Evolutionary conservation across 2,329 filamentous ascomycete genomes (phyloP).

Genomic region (Penicillium digitatum): DNA sequence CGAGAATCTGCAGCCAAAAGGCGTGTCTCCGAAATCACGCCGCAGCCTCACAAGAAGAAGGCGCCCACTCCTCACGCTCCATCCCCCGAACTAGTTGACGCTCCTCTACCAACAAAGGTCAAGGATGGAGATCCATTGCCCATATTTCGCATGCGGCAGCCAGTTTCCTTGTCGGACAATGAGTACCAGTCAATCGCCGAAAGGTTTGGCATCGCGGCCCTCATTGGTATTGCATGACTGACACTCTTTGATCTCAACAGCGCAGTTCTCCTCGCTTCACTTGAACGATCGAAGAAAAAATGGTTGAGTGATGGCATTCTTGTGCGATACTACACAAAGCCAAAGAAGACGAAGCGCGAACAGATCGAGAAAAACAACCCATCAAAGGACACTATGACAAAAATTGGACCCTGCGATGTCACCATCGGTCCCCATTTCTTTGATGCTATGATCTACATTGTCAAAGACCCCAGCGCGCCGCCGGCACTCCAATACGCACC

Average conservation of each 20-base stretch:
- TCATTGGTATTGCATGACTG: conserved; percentile 11
- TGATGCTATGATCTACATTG: conserved; percentile 54
- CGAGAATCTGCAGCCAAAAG: conserved; percentile 44
- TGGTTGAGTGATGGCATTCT: conserved; percentile 55
- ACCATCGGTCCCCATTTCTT: conserved; percentile 62
- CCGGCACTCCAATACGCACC: conserved; percentile 38
- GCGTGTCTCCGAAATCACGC: conserved; percentile 40
- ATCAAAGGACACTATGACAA: conserved; percentile 51
- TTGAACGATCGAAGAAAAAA: conserved; percentile 57
- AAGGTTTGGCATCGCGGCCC: conserved; percentile 40
- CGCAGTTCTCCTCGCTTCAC: conserved; percentile 54
- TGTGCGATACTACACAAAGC: conserved; percentile 56
- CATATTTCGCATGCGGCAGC: conserved; percentile 50
- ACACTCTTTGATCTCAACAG: conserved; percentile 33
- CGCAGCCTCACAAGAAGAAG: conserved; percentile 36
- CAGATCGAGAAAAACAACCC: conserved; percentile 47
- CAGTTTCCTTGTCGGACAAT: conserved; percentile 44
- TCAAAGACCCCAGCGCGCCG: conserved; percentile 48
- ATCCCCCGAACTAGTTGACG: conserved; percentile 33
- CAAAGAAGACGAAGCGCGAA: conserved; percentile 53
- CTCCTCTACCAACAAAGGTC: conserved; percentile 51
- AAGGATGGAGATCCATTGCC: conserved; percentile 54
- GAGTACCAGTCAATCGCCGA: conserved; percentile 60
- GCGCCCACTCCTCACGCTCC: conserved; percentile 31
- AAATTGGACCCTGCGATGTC: conserved; percentile 56